These are phyloP conservation scores for Stachybotrys chartarum DNA, from an alignment of 2,329 filamentous ascomycete genomes.

Conservation along the genomic window DNA sequence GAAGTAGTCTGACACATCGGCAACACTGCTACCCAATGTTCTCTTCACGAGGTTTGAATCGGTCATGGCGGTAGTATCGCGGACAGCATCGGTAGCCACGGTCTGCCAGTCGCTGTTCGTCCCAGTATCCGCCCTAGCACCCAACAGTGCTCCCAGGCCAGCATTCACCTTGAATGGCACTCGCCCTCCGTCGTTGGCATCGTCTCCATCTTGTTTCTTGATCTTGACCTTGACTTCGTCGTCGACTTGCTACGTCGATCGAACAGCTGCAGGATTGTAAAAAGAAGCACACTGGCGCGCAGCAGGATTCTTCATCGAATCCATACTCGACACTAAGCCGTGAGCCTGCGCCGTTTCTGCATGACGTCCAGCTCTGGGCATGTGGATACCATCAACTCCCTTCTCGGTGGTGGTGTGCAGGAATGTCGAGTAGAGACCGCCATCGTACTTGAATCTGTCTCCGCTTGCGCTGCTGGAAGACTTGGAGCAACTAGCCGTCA, in stretches of 20 bases:
- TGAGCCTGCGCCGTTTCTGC: no score
- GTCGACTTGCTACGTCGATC: constrained; percentile 32
- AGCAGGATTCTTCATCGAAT: not conserved
- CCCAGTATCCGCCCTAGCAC: constrained; percentile 2
- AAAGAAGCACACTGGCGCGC: constrained; percentile 17
- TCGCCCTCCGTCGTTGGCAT: not conserved
- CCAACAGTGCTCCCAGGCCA: not conserved
- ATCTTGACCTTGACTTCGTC: constrained; percentile 29
- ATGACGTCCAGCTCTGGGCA: constrained; percentile 2
- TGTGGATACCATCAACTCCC: constrained; percentile 14
- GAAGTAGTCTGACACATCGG: constrained; percentile 32
- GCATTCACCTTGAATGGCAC: not conserved
- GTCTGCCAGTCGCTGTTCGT: constrained; percentile 29
- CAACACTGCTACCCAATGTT: constrained; percentile 33
- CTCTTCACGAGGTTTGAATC: constrained; percentile 17
- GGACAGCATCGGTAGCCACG: constrained; percentile 20
- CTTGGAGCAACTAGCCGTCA: constrained; percentile 14
- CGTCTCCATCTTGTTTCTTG: constrained; percentile 7
- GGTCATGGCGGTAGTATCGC: constrained; percentile 11
- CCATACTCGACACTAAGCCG: not conserved
- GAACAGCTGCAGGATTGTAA: constrained; percentile 28
- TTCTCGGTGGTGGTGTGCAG: constrained; percentile 30
- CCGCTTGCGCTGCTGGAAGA: constrained; percentile 26
- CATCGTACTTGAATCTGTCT: constrained; percentile 41
- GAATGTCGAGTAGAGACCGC: constrained; percentile 27